phyloP scores from a whole-genome alignment of 441 rosid genomes.

The Biscutella auriculata region DNA sequence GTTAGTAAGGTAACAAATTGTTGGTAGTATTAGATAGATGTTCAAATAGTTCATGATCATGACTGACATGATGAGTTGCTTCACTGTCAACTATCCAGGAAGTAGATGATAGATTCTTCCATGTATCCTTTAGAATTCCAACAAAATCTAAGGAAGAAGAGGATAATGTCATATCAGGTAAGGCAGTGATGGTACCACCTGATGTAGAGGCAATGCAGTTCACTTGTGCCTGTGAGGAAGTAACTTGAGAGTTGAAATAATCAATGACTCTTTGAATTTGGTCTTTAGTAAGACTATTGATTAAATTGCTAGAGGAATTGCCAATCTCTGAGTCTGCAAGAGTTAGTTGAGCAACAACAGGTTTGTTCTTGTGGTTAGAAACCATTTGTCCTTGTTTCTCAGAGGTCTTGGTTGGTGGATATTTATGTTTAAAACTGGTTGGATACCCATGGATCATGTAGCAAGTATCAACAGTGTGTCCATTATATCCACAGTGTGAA shows the following conservation, averaged over 20 bases:
- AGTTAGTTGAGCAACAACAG: background rate
- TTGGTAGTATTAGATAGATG: background rate
- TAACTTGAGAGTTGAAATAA: background rate
- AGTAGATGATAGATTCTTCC: background rate
- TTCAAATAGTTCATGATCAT: background rate
- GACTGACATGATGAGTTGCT: background rate
- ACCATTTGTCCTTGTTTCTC: no score
- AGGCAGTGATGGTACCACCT: background rate
- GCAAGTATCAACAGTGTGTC: no score
- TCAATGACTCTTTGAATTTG: background rate
- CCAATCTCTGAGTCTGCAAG: no score
- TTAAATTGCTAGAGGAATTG: no score
- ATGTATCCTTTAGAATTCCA: background rate
- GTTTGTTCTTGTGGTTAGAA: no score
- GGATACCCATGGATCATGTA: no score
- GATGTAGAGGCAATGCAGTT: background rate
- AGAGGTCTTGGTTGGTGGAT: no score
- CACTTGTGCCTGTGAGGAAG: no score
- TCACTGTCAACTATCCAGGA: background rate
- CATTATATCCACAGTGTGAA: no score
- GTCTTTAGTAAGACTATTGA: no score
- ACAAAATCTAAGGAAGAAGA: background rate
- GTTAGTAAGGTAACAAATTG: background rate
- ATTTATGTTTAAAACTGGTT: no score
- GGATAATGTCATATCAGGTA: background rate